phyloP scores from a whole-genome alignment of 495 filamentous ascomycete species.

The Xylaria palmicola region DNA sequence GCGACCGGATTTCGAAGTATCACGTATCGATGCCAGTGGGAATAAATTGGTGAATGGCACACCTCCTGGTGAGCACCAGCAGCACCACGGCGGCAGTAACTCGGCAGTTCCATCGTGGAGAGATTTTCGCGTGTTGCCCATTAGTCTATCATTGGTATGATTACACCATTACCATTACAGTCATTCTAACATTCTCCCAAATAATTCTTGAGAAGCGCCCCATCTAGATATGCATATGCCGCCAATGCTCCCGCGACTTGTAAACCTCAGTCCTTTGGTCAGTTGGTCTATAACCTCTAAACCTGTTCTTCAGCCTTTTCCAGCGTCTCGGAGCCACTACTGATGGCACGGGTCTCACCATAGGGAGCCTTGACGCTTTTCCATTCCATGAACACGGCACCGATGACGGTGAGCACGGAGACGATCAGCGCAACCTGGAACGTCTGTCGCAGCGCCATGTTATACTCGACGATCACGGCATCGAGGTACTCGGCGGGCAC shows the following conservation, averaged over 20 bases:
- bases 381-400: conserved; percentile 1
- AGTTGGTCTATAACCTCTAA: too few species aligned
- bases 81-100: not conserved
- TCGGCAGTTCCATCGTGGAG: not conserved
- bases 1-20: not conserved
- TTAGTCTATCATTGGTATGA: not conserved
- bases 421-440: not conserved
- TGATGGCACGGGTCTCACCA: too few species aligned
- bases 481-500: not conserved
- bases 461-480: not conserved
- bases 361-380: not conserved
- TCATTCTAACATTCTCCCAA: too few species aligned
- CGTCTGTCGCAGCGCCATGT: not conserved
- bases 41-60: not conserved
- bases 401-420: not conserved
- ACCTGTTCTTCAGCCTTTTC: too few species aligned
- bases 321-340: too few species aligned
- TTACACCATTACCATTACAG: not conserved
- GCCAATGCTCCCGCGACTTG: too few species aligned
- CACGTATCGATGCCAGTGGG: not conserved
- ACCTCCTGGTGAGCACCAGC: not conserved
- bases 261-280: too few species aligned
- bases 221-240: too few species aligned
- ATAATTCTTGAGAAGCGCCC: too few species aligned
- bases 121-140: not conserved